Conservation (phyloP, 1,139 yeast species). For the Suhomyces panamericanus region DNA sequence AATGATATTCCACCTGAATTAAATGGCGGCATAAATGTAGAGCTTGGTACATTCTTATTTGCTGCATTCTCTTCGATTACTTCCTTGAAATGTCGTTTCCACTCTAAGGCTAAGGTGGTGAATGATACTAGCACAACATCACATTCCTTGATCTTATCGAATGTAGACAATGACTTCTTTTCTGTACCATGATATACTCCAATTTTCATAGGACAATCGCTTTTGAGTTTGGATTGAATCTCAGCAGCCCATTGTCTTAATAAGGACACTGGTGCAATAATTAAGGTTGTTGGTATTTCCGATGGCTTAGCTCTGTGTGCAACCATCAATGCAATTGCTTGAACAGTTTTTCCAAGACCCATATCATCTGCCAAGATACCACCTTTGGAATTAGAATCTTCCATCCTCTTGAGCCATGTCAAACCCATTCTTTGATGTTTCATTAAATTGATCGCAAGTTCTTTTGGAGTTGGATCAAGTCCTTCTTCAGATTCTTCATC, state of each 20-base stretch:
- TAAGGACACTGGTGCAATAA: slow-evolving; percentile 84
- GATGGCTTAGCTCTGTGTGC: slow-evolving; percentile 46
- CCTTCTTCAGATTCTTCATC: slow-evolving; percentile 50
- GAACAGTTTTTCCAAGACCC: slow-evolving; percentile 94
- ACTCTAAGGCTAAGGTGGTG: slow-evolving; percentile 67
- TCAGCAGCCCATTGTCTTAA: slow-evolving; percentile 85
- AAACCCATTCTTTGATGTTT: slow-evolving; percentile 88
- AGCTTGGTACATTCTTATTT: slow-evolving; percentile 19
- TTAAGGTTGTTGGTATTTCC: slow-evolving; percentile 57
- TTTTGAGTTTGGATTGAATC: slow-evolving; percentile 58
- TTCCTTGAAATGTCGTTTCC: slow-evolving; percentile 57
- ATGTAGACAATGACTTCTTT: slow-evolving; percentile 38
- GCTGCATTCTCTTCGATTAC: slow-evolving; percentile 22
- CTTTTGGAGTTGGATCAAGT: slow-evolving; percentile 65
- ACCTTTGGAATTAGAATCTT: slow-evolving; percentile 58
- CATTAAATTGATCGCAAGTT: slow-evolving; percentile 61
- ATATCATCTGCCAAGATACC: slow-evolving; percentile 91
- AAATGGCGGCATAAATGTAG: slow-evolving; percentile 36
- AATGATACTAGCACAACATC: slow-evolving; percentile 84
- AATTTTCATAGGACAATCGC: slow-evolving; percentile 44
- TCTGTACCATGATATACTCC: slow-evolving; percentile 64
- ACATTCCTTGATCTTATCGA: slow-evolving; percentile 48
- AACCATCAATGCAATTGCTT: slow-evolving; percentile 68
- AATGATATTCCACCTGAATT: slow-evolving; percentile 47
- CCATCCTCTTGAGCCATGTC: slow-evolving; percentile 76